Conservation (phyloP, 805 yeast genomes). For the Grigorovia humatica region DNA sequence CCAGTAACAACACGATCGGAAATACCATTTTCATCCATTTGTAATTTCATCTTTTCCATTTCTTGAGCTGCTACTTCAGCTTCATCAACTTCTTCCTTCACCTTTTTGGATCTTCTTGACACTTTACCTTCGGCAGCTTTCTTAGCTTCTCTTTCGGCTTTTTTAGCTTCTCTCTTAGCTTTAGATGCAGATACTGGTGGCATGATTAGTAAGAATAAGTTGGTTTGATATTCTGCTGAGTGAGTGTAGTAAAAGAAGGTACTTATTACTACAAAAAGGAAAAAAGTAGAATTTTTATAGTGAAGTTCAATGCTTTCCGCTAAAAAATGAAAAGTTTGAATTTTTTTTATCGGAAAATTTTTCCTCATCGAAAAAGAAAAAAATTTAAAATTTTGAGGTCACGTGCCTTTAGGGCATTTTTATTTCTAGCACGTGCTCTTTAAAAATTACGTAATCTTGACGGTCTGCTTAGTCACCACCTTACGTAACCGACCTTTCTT, state of each 20-base stretch:
- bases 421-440: no score
- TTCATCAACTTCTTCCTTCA: conserved; percentile 35
- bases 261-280: no score
- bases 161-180: conserved; percentile 92
- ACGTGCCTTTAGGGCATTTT: background rate
- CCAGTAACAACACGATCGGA: conserved; percentile 98
- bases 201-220: conserved; percentile 12
- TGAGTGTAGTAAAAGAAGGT: no score
- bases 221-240: no score
- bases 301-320: no score
- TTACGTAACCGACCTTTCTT: no score
- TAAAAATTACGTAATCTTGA: no score
- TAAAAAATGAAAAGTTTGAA: no score
- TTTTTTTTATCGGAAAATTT: background rate
- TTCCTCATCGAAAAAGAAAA: background rate
- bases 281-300: no score
- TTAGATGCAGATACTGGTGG: conserved; percentile 74
- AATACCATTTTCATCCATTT: conserved; percentile 85
- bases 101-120: conserved; percentile 34
- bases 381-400: background rate
- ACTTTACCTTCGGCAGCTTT: conserved; percentile 73
- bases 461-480: no score
- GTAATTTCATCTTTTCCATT: conserved; percentile 79
- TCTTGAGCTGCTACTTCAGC: conserved; percentile 58
- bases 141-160: conserved; percentile 97